phyloP scores from a whole-genome alignment of 306 rosid species.

The Sphenostylis stenocarpa region DNA sequence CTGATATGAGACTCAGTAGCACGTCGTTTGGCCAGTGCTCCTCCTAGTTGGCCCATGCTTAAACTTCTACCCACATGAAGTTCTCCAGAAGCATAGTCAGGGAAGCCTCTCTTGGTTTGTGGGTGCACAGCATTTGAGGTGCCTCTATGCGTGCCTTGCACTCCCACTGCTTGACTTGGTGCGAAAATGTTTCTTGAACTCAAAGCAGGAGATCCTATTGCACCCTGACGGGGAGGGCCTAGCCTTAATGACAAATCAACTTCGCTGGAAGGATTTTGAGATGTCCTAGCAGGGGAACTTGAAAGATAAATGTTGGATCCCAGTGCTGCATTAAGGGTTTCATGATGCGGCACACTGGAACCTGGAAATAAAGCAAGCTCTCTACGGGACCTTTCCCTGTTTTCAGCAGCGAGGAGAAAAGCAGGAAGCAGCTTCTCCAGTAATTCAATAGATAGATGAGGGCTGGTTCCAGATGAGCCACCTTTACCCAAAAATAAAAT shows the following conservation, averaged over 20 bases:
- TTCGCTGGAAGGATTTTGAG: not conserved
- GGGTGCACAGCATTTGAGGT: not conserved
- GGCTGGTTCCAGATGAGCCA: not conserved
- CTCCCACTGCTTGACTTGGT: not conserved
- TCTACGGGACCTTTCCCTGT: not conserved
- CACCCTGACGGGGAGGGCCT: not conserved
- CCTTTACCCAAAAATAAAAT: slow-evolving; percentile 13
- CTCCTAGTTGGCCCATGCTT: not conserved
- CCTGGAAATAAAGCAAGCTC: not conserved
- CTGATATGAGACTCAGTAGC: not conserved
- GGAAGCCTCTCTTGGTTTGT: slow-evolving; percentile 24
- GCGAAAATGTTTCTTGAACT: not conserved
- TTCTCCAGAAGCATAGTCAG: not conserved
- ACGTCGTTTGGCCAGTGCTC: not conserved
- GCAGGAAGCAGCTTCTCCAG: not conserved
- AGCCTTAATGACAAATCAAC: not conserved
- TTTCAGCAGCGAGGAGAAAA: not conserved
- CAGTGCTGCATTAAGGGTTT: not conserved
- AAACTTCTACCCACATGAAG: slow-evolving; percentile 21
- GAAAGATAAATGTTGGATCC: not conserved
- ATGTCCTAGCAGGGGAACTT: not conserved
- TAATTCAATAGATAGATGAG: not conserved
- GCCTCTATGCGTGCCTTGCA: not conserved
- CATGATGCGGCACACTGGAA: not conserved
- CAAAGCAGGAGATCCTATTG: not conserved